Evolutionary conservation across 2,329 filamentous ascomycete genomes (phyloP).

Genomic region (Dothiorella sarmentorum): DNA sequence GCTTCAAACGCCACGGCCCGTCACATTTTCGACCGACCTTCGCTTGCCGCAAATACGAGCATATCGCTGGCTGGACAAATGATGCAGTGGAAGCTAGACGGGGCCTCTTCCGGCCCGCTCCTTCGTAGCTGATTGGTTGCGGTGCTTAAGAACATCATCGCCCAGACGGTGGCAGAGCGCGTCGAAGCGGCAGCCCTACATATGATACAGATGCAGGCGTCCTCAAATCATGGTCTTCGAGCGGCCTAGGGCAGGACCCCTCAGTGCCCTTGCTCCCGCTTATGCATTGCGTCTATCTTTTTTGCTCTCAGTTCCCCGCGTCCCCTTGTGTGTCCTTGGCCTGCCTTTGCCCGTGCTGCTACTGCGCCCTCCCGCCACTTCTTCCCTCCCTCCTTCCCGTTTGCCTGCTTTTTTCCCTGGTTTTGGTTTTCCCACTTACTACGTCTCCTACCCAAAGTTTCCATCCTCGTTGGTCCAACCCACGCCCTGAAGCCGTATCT

Average conservation of each 20-base stretch:
- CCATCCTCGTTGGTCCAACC: no score
- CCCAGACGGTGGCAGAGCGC: slow-evolving; percentile 4
- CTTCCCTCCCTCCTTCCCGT: slow-evolving; percentile 3
- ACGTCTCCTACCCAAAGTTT: neutral
- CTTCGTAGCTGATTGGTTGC: slow-evolving; percentile 1
- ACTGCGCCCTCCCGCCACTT: slow-evolving; percentile 3
- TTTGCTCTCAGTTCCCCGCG: neutral
- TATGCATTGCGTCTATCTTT: neutral
- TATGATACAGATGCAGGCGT: slow-evolving; percentile 10
- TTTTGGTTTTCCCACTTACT: neutral
- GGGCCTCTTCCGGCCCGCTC: slow-evolving; percentile 6
- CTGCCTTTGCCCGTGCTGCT: neutral
- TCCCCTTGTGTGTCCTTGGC: neutral
- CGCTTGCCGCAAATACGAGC: slow-evolving; percentile 11
- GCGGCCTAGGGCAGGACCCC: neutral
- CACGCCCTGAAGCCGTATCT: no score
- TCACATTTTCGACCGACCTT: neutral
- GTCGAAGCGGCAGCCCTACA: slow-evolving; percentile 12
- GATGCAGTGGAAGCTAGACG: slow-evolving; percentile 9
- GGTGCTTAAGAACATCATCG: slow-evolving; percentile 2
- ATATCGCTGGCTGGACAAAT: slow-evolving; percentile 4
- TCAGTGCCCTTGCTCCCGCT: neutral
- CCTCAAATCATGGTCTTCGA: neutral
- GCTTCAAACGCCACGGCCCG: slow-evolving; percentile 3
- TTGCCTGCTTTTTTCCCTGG: slow-evolving; percentile 4